Conservation (phyloP, 371 early-diverging fungal species). For the Entomophthora muscae region DNA sequence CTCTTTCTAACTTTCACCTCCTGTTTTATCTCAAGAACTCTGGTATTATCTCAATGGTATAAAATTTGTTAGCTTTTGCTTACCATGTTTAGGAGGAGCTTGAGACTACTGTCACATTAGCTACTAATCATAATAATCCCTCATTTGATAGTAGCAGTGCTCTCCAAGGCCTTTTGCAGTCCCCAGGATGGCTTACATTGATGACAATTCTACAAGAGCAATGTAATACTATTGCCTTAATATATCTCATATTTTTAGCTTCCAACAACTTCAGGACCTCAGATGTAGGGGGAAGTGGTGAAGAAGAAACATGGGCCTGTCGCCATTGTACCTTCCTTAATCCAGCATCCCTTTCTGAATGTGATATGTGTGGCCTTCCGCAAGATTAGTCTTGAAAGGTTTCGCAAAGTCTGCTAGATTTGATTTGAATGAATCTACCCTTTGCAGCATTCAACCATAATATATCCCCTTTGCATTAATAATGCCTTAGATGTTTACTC, state of each 20-base stretch:
- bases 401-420: too few relatives aligned
- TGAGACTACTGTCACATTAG: conserved; percentile 26
- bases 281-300: conserved; percentile 13
- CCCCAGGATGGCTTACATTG: conserved; percentile 67
- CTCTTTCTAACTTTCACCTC: conserved; percentile 67
- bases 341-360: conserved; percentile 33
- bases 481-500: too few relatives aligned
- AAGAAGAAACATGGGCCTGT: conserved; percentile 48
- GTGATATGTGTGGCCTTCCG: conserved; percentile 92
- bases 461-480: too few relatives aligned
- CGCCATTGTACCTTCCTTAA: conserved; percentile 88
- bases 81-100: conserved; percentile 28
- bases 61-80: conserved; percentile 8
- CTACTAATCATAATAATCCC: conserved; percentile 22
- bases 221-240: conserved; percentile 18
- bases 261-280: conserved; percentile 12
- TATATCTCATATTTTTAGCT: background rate
- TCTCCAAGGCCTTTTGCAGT: conserved; percentile 21
- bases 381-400: too few relatives aligned
- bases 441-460: too few relatives aligned
- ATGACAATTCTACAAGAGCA: conserved; percentile 40
- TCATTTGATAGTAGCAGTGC: conserved; percentile 18
- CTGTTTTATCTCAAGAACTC: conserved; percentile 37
- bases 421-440: too few relatives aligned
- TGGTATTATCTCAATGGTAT: background rate